A percentile compares a stretch with the other conserved stretches of the same genome.
Evolutionary conservation across 2,329 filamentous ascomycete species (phyloP).

Genomic region (Phaeophleospora eucalypticola): DNA sequence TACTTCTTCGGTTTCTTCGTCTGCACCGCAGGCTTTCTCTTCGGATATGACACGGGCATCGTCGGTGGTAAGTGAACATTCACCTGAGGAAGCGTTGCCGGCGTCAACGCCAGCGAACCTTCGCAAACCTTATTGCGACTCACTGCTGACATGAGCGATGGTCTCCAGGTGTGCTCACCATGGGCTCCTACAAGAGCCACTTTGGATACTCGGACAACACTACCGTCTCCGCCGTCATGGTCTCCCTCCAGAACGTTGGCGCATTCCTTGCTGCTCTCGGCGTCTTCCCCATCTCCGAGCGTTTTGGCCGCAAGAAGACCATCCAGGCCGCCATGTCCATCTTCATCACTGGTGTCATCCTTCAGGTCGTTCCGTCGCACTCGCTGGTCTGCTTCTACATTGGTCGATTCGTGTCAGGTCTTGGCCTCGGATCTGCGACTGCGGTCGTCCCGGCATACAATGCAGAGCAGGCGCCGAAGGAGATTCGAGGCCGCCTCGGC

Average conservation of each 20-base stretch:
- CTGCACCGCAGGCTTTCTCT: slow-evolving; percentile 24
- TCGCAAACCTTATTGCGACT: not conserved
- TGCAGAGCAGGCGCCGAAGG: slow-evolving; percentile 41
- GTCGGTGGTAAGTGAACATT: slow-evolving; percentile 18
- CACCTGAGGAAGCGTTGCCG: not conserved
- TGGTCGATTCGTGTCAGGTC: slow-evolving; percentile 46
- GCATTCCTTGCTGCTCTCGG: slow-evolving; percentile 51
- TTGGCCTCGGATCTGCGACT: slow-evolving; percentile 48
- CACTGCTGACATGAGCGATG: not conserved
- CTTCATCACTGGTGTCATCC: slow-evolving; percentile 39
- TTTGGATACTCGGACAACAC: slow-evolving; percentile 27
- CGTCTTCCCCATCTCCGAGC: slow-evolving; percentile 47
- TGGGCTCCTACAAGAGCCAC: slow-evolving; percentile 25
- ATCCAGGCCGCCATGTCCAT: slow-evolving; percentile 45
- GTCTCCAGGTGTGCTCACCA: slow-evolving; percentile 30
- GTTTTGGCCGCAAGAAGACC: slow-evolving; percentile 43
- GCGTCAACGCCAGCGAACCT: not conserved
- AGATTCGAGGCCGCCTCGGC: slow-evolving; percentile 47
- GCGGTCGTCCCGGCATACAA: slow-evolving; percentile 41
- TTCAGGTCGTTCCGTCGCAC: slow-evolving; percentile 48
- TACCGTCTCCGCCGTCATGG: slow-evolving; percentile 38
- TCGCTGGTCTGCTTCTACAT: slow-evolving; percentile 44
- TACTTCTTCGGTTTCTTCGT: slow-evolving; percentile 27
- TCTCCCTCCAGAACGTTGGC: slow-evolving; percentile 51
- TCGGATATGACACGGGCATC: slow-evolving; percentile 45